Percentiles rank a stretch among this genome's conserved stretches.
Evolutionary conservation across 129 eudicot genomes (phyloP).

Genomic region (Chrysanthemum makinoi): DNA sequence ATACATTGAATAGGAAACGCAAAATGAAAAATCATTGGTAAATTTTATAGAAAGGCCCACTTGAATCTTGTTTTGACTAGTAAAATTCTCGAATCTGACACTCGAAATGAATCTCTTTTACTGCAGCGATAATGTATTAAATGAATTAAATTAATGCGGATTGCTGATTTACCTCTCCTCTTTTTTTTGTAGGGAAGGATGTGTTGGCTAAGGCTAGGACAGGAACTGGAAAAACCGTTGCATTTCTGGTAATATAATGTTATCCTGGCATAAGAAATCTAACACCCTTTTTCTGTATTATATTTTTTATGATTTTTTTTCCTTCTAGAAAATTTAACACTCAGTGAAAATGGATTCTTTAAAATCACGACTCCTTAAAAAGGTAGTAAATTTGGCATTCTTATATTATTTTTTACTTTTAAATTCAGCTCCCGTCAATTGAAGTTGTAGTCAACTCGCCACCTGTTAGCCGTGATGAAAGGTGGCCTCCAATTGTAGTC

Average conservation of each 20-base stretch:
- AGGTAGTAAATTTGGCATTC: background rate
- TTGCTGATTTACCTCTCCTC: slow-evolving; percentile 4
- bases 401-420: background rate
- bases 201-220: slow-evolving; percentile 98
- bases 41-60: background rate
- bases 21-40: background rate
- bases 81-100: background rate
- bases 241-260: slow-evolving; percentile 71
- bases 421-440: slow-evolving; percentile 88
- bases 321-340: background rate
- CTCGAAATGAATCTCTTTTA: too few relatives aligned
- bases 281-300: background rate
- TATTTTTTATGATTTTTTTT: background rate
- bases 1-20: background rate
- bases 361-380: background rate
- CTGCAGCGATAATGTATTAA: background rate
- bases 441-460: slow-evolving; percentile 69
- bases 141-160: background rate
- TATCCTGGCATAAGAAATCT: slow-evolving; percentile 9
- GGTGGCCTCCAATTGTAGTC: slow-evolving; percentile 78
- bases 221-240: slow-evolving; percentile 99
- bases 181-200: slow-evolving; percentile 71
- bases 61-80: background rate
- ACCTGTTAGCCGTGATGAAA: slow-evolving; percentile 64
- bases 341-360: slow-evolving; percentile 1